Evolutionary conservation across 1,139 yeast species (phyloP).

Genomic region (Kurtzmaniella quercitrusa): DNA sequence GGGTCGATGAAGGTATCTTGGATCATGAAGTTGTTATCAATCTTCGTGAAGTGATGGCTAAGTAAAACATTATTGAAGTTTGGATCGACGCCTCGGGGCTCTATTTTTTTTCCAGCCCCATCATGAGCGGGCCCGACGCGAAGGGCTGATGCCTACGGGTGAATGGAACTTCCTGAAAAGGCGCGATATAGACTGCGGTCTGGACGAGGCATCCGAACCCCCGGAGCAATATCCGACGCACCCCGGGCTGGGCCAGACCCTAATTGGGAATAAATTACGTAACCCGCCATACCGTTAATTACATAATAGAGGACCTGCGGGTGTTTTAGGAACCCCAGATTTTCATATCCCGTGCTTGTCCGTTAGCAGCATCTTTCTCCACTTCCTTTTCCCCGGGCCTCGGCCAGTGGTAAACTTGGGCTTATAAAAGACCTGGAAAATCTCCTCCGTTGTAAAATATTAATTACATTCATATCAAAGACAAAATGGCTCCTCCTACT

Average conservation of each 20-base stretch:
- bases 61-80: not conserved
- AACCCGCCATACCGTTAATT: not conserved
- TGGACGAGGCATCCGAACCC: not conserved
- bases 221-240: conserved; percentile 2
- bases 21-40: no score
- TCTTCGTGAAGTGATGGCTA: no score
- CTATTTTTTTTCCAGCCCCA: not conserved
- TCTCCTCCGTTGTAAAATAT: conserved; percentile 1
- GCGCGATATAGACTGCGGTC: not conserved
- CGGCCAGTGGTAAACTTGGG: not conserved
- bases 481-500: conserved; percentile 42
- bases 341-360: conserved; percentile 3
- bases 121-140: not conserved
- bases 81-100: not conserved
- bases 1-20: no score
- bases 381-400: conserved; percentile 9
- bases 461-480: not conserved
- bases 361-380: not conserved
- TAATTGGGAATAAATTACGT: not conserved
- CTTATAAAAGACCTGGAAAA: conserved; percentile 2
- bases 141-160: not conserved
- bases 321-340: conserved; percentile 6
- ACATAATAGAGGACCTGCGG: conserved; percentile 3
- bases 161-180: not conserved
- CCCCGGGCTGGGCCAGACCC: not conserved